Conservation (phyloP, 306 rosid genomes). For the Cucurbita pepo region DNA sequence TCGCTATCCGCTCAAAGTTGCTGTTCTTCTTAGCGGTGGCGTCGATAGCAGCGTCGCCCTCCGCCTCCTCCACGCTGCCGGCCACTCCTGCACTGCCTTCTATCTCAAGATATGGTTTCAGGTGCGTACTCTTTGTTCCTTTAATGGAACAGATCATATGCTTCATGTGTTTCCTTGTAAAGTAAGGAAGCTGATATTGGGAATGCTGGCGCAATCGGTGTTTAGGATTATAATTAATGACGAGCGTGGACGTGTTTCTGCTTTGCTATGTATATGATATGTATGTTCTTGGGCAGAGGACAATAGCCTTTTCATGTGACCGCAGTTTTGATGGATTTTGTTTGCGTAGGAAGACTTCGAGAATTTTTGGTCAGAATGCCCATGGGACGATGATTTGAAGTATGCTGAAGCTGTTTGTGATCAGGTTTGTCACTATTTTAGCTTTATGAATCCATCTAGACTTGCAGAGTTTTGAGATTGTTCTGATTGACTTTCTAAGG, state of each 20-base stretch:
- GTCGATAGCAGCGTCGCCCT: conserved; percentile 93
- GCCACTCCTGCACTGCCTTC: conserved; percentile 81
- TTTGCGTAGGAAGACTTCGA: conserved; percentile 79
- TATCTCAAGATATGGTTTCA: conserved; percentile 94
- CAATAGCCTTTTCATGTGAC: neutral
- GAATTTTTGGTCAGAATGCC: conserved; percentile 91
- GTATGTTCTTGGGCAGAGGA: neutral
- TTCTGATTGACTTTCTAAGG: too few relatives aligned
- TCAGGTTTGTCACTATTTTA: conserved; percentile 34
- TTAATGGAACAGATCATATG: neutral
- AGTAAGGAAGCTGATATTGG: neutral
- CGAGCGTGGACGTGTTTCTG: neutral
- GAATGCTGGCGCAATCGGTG: neutral
- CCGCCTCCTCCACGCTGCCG: conserved; percentile 72
- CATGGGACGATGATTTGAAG: conserved; percentile 91
- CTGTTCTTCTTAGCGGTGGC: conserved; percentile 80
- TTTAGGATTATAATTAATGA: neutral
- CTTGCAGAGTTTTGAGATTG: neutral
- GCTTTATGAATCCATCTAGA: neutral
- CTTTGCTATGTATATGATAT: neutral
- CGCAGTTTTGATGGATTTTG: neutral
- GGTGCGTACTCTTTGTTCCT: conserved; percentile 17
- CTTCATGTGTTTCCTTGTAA: neutral
- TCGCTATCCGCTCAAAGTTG: conserved; percentile 35
- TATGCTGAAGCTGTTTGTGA: conserved; percentile 70